phyloP scores from a whole-genome alignment of 768 basidiomycete genomes.

The Pisolithus orientalis region DNA sequence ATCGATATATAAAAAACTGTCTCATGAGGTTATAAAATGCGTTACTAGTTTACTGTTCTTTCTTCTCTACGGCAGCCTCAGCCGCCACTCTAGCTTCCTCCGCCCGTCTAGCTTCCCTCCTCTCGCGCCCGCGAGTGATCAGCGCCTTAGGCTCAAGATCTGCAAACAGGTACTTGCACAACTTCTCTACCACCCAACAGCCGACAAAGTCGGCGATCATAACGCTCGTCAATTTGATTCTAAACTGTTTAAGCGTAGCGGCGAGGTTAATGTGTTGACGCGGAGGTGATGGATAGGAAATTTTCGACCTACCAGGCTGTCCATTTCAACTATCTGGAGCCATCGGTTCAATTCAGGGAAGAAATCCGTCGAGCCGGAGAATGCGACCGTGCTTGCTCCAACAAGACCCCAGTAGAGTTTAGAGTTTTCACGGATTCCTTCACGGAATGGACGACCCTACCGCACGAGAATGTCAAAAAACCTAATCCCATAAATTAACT shows the following conservation, averaged over 20 bases:
- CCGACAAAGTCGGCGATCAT: conserved; percentile 90
- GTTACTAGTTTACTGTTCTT: conserved; percentile 23
- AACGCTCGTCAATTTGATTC: conserved; percentile 60
- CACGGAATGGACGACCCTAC: conserved; percentile 94
- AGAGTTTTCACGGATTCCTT: conserved; percentile 93
- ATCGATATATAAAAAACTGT: neutral
- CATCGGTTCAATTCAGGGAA: conserved; percentile 93
- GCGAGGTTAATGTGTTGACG: neutral
- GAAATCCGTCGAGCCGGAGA: conserved; percentile 90
- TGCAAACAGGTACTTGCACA: conserved; percentile 84
- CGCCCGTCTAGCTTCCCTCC: conserved; percentile 57
- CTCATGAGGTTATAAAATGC: neutral
- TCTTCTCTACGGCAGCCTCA: conserved; percentile 27
- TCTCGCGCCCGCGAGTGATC: conserved; percentile 78
- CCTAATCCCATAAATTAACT: neutral
- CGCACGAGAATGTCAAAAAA: neutral
- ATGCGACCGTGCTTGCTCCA: conserved; percentile 84
- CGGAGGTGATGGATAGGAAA: neutral
- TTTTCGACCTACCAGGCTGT: conserved; percentile 51
- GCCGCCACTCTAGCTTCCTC: conserved; percentile 32
- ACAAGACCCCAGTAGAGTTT: conserved; percentile 92
- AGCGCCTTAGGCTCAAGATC: conserved; percentile 80
- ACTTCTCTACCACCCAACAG: conserved; percentile 77
- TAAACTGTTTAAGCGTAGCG: conserved; percentile 54
- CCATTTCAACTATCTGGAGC: conserved; percentile 96